These are phyloP conservation scores for Persicaria tinctoria DNA, from an alignment of 148 eudicot genomes.

Conservation along the genomic window DNA sequence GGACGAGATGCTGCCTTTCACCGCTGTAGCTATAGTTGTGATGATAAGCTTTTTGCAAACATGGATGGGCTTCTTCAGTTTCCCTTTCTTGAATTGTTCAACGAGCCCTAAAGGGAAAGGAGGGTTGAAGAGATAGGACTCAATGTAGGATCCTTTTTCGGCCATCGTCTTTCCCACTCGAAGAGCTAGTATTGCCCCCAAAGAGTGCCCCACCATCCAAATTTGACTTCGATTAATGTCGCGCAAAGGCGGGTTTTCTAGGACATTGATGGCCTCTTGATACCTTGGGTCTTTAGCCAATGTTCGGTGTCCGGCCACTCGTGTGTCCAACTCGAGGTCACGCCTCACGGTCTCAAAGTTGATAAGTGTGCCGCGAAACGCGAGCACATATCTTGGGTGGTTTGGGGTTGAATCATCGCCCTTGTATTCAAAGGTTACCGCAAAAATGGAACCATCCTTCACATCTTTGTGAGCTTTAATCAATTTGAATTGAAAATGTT, in stretches of 20 bases:
- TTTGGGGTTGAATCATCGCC: conserved; percentile 7
- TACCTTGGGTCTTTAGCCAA: conserved; percentile 41
- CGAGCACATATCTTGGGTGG: conserved; percentile 52
- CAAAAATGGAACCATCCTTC: conserved; percentile 50
- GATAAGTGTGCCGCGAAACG: conserved; percentile 63
- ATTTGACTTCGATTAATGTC: conserved; percentile 18
- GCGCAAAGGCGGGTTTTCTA: neutral
- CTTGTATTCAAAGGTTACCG: conserved; percentile 39
- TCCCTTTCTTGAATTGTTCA: conserved; percentile 28
- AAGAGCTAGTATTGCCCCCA: conserved; percentile 69
- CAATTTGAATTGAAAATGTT: conserved; percentile 44
- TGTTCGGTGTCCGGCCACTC: conserved; percentile 24
- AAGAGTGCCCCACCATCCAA: conserved; percentile 76
- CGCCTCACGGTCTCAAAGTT: conserved; percentile 32
- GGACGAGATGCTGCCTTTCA: neutral
- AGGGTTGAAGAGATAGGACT: conserved; percentile 73
- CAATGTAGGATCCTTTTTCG: conserved; percentile 31
- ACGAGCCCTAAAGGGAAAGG: conserved; percentile 52
- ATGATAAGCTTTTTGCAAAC: too few relatives aligned
- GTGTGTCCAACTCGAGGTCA: conserved; percentile 46
- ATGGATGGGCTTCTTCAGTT: conserved; percentile 38
- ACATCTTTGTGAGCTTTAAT: conserved; percentile 26
- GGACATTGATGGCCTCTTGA: conserved; percentile 24
- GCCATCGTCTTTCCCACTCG: conserved; percentile 52
- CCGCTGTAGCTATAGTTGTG: conserved; percentile 36